Evolutionary conservation across 805 yeast genomes (phyloP).

Genomic region (Jamesozyma spencerorum): DNA sequence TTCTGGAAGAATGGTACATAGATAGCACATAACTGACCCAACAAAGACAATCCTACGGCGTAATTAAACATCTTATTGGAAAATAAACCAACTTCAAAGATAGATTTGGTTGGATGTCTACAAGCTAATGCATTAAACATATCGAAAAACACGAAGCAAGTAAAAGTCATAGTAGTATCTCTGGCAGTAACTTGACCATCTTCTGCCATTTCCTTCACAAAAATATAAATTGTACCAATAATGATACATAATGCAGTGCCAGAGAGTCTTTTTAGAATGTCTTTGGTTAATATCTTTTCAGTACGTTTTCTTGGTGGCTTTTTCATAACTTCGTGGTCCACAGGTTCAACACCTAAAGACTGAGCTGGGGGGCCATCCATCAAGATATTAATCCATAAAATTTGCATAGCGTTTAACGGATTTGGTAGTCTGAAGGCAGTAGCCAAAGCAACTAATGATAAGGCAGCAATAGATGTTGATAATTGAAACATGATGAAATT

Average conservation of each 20-base stretch:
- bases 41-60: slow-evolving; percentile 78
- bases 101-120: slow-evolving; percentile 78
- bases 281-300: slow-evolving; percentile 70
- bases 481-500: slow-evolving; percentile 90
- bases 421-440: slow-evolving; percentile 84
- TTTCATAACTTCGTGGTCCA: slow-evolving; percentile 89
- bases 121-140: slow-evolving; percentile 95
- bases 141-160: slow-evolving; percentile 91
- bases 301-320: slow-evolving; percentile 90
- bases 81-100: slow-evolving; percentile 72
- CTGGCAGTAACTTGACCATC: slow-evolving; percentile 79
- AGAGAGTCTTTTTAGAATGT: slow-evolving; percentile 61
- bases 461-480: slow-evolving; percentile 92
- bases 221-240: slow-evolving; percentile 84
- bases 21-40: slow-evolving; percentile 90
- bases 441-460: slow-evolving; percentile 77
- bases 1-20: slow-evolving; percentile 88
- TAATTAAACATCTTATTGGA: slow-evolving; percentile 84
- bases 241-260: slow-evolving; percentile 68
- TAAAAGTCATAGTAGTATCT: slow-evolving; percentile 98
- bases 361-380: slow-evolving; percentile 99
- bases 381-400: slow-evolving; percentile 89
- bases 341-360: slow-evolving; percentile 94
- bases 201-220: slow-evolving; percentile 71
- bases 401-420: slow-evolving; percentile 97